Base-by-base conservation (phyloP, 2,329 filamentous ascomycete genomes). In the Verticillium zaregamsianum region DNA sequence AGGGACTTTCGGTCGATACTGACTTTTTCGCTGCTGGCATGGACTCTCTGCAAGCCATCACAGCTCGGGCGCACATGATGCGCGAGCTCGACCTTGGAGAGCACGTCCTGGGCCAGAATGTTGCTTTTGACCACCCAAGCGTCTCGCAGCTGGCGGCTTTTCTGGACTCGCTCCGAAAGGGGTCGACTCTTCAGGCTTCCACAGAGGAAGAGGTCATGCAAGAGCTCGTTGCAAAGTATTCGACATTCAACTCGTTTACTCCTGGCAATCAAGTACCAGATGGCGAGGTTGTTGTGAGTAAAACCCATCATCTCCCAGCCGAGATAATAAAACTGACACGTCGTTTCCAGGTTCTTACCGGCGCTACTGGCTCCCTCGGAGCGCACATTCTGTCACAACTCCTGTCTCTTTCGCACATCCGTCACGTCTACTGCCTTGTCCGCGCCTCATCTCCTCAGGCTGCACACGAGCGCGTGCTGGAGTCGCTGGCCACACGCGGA, bases 321-420 rank as follows among this genome's bases (percentile, higher is more conserved):
- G 23, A 23, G 5, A 8, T 52, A 6, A 12, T 20, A 12, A 57
- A 57, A 5, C 20, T 45, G 40, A 55, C 49, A n/a, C 25, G 25
- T 5, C 37, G n/a, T 20, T 2, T 28, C 35, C 54, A 77, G 71
- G 66, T 87, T 14, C 71, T 89, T 9, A 89, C 86, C 2, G 87
- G 87, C 9, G 81, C 81, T 0, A 89, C 87, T 0, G 87, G 87
- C 1, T 84, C 83, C 5, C 74, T 89, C 0, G 87, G 87, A 3
- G 81, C 84, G 0, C 84, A 87, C 59, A 73, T 87, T 0, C 76
- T 87, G 2, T 80, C 83, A 0, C 80, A 87, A 15, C 77, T 90
- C 1, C 82, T 85, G 3, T 78, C 83, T 1, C 78, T 83, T 32
- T 80, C 83, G 6, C 84, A 86, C 40, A 79, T 90, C n/a, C 76